Percentiles rank a stretch among this genome's conserved stretches.
phyloP scores from a whole-genome alignment of 148 eudicot species.

The Vaccinium corymbosum region DNA sequence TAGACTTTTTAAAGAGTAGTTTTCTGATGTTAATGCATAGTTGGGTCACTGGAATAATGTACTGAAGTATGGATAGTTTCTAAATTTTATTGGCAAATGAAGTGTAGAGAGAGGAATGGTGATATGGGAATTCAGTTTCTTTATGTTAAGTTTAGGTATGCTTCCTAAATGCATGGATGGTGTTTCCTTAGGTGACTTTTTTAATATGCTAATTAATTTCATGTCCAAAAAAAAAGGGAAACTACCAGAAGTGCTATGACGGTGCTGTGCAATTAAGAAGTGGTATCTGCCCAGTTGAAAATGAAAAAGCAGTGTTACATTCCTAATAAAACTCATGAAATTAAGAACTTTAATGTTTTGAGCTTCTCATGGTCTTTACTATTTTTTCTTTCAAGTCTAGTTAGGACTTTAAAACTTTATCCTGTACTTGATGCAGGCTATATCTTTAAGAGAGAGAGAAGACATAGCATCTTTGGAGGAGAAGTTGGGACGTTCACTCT shows the following conservation, averaged over 20 bases:
- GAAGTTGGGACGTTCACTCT: slow-evolving; percentile 77
- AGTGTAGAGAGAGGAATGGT: neutral
- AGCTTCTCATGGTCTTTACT: neutral
- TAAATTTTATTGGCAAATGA: neutral
- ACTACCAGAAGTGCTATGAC: neutral
- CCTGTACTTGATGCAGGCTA: slow-evolving; percentile 48
- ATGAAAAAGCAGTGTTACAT: neutral
- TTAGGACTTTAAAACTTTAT: neutral
- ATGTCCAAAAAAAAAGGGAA: neutral
- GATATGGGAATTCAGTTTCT: neutral
- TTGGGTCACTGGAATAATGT: neutral
- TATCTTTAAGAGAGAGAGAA: slow-evolving; percentile 74
- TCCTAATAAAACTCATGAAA: neutral
- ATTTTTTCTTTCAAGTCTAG: neutral
- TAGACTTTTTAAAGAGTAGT: neutral
- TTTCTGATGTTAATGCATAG: neutral
- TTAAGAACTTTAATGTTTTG: neutral
- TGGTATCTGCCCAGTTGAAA: neutral
- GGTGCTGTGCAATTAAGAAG: neutral
- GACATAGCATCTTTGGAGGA: slow-evolving; percentile 84
- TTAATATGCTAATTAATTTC: neutral
- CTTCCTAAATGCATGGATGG: neutral
- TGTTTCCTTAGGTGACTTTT: neutral
- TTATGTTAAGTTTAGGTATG: neutral
- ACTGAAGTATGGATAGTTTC: neutral